phyloP scores from a whole-genome alignment of 257 asterid species.

The Penstemon davidsonii region DNA sequence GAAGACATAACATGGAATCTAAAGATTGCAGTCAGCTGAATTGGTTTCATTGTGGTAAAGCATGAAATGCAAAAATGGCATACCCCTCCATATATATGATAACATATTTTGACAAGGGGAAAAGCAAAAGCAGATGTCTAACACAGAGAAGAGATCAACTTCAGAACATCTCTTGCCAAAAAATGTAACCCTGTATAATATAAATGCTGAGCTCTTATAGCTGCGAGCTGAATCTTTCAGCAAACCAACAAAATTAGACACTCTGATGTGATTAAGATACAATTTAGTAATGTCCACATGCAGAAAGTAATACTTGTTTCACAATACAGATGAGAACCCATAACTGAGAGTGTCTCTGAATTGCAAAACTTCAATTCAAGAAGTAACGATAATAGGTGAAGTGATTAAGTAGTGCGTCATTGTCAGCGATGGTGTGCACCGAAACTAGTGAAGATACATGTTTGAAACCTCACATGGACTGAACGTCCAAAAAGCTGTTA shows the following conservation, averaged over 20 bases:
- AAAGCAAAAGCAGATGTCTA: neutral
- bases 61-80: neutral
- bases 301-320: neutral
- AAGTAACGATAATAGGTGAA: neutral
- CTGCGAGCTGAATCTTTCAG: slow-evolving; percentile 6
- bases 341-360: neutral
- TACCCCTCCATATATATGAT: neutral
- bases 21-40: neutral
- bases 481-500: neutral
- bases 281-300: neutral
- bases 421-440: neutral
- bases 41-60: neutral
- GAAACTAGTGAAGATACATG: neutral
- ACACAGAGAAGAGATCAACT: neutral
- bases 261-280: neutral
- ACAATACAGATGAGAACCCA: neutral
- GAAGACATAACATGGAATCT: neutral
- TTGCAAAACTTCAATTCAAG: neutral
- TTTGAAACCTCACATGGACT: neutral
- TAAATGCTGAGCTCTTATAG: neutral
- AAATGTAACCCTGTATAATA: neutral
- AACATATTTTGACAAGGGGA: neutral
- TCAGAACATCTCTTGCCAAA: neutral
- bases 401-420: neutral
- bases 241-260: slow-evolving; percentile 4